These are phyloP conservation scores for Jatropha podagrica DNA, from an alignment of 441 rosid genomes.

Conservation along the genomic window DNA sequence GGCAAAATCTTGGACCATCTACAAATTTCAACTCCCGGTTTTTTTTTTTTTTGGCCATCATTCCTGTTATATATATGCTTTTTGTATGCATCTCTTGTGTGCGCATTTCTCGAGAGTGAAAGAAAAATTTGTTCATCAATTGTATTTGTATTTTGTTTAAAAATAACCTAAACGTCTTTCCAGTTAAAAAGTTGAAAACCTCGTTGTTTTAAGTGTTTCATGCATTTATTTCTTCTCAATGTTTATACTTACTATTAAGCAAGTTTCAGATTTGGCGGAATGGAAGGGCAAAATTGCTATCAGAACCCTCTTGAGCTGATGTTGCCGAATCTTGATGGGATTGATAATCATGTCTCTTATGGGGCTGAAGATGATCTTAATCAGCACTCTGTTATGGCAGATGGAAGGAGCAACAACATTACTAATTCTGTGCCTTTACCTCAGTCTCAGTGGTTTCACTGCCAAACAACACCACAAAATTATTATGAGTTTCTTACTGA, in stretches of 20 bases:
- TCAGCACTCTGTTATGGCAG: conserved; percentile 2
- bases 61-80: background rate
- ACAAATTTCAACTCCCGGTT: background rate
- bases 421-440: conserved; percentile 27
- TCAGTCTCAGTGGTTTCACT: conserved; percentile 30
- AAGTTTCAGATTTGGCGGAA: conserved; percentile 19
- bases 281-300: conserved; percentile 33
- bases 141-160: background rate
- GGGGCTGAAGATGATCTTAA: conserved; percentile 22
- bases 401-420: conserved; percentile 19
- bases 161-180: too few species aligned
- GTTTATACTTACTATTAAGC: background rate
- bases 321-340: conserved; percentile 25
- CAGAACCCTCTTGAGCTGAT: conserved; percentile 21
- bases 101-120: background rate
- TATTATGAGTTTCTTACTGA: conserved; percentile 42
- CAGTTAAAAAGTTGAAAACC: too few species aligned
- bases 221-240: background rate
- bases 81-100: background rate
- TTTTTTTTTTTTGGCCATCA: background rate
- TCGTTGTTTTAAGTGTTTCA: background rate
- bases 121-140: background rate
- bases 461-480: conserved; percentile 24
- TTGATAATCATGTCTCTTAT: conserved; percentile 17
- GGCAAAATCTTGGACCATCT: background rate